A percentile compares a stretch with the other conserved stretches of the same genome.
These are phyloP conservation scores for Pleoardoris graminearum DNA, from an alignment of 2,329 filamentous ascomycete species.

Conservation along the genomic window DNA sequence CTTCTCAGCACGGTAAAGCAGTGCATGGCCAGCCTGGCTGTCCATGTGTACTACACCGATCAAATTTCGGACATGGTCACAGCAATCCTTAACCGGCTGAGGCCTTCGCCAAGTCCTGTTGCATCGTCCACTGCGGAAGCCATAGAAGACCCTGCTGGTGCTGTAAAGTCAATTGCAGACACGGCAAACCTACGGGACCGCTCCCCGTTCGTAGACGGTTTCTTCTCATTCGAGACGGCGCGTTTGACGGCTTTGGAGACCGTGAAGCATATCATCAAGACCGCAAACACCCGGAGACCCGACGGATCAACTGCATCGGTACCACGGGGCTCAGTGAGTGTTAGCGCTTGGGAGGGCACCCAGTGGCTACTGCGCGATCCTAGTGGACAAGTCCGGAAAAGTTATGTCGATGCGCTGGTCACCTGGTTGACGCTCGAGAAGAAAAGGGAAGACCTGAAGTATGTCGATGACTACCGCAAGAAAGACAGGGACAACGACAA, in stretches of 20 bases:
- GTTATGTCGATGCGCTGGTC: conserved; percentile 80
- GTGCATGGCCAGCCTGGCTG: conserved; percentile 88
- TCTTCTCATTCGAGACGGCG: conserved; percentile 66
- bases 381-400: conserved; percentile 75
- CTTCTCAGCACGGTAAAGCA: conserved; percentile 73
- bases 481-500: conserved; percentile 50
- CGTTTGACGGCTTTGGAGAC: conserved; percentile 70
- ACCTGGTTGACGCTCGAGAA: conserved; percentile 87
- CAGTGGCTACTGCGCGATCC: conserved; percentile 87
- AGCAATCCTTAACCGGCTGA: conserved; percentile 76
- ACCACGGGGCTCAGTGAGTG: conserved; percentile 72
- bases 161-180: conserved; percentile 54
- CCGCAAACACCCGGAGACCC: conserved; percentile 66
- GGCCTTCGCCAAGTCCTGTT: conserved; percentile 59
- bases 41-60: conserved; percentile 95
- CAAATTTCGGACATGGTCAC: conserved; percentile 94
- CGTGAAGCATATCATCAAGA: conserved; percentile 78
- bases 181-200: conserved; percentile 58
- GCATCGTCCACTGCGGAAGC: conserved; percentile 52
- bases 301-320: conserved; percentile 56
- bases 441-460: conserved; percentile 64
- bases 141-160: conserved; percentile 55
- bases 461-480: conserved; percentile 58
- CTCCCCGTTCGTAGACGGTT: conserved; percentile 55
- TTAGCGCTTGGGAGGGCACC: conserved; percentile 93